Conservation (phyloP, 495 filamentous ascomycete genomes). For the Daldinia decipiens region DNA sequence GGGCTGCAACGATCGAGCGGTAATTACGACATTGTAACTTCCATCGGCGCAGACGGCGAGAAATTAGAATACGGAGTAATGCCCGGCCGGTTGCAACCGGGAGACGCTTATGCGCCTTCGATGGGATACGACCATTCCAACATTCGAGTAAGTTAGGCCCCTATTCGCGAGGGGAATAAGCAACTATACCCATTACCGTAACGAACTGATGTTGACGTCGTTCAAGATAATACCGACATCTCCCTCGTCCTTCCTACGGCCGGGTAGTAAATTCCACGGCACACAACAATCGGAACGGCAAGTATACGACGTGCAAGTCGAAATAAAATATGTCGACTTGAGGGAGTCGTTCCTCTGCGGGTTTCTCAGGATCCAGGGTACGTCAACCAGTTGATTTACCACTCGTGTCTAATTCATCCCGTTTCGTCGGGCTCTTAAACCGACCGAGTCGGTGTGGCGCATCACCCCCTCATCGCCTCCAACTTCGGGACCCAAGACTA, state of each 20-base stretch:
- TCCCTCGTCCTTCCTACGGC: slow-evolving; percentile 84
- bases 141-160: slow-evolving; percentile 64
- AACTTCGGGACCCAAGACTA: background rate
- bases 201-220: slow-evolving; percentile 34
- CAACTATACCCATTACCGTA: background rate
- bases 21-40: slow-evolving; percentile 31
- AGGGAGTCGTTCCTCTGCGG: slow-evolving; percentile 94
- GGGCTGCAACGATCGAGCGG: slow-evolving; percentile 25
- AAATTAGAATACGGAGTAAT: slow-evolving; percentile 39
- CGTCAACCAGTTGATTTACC: slow-evolving; percentile 38
- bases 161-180: background rate
- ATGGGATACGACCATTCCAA: slow-evolving; percentile 74
- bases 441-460: background rate
- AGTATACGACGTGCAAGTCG: slow-evolving; percentile 93
- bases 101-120: slow-evolving; percentile 51
- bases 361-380: slow-evolving; percentile 96
- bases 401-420: background rate
- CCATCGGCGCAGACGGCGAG: slow-evolving; percentile 40
- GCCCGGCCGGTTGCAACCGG: slow-evolving; percentile 34
- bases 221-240: slow-evolving; percentile 67
- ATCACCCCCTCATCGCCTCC: background rate
- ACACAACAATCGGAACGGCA: slow-evolving; percentile 92
- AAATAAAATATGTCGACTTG: slow-evolving; percentile 97
- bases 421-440: background rate
- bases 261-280: slow-evolving; percentile 88